A percentile compares a stretch with the other conserved stretches of the same genome.
Conservation (phyloP, 768 basidiomycete genomes). For the Russula vinacea region DNA sequence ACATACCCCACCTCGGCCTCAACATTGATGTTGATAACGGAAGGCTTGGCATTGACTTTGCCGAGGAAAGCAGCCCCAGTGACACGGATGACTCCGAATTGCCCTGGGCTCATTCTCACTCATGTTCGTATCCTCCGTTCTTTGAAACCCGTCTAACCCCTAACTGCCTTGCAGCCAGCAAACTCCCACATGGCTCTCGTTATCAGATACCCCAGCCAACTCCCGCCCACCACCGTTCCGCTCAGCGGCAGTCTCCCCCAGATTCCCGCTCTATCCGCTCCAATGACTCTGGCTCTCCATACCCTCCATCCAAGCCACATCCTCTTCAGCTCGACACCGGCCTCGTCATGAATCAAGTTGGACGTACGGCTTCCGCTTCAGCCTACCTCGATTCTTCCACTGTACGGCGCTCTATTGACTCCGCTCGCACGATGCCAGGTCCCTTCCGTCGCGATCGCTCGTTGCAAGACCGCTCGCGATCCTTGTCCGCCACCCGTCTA, state of each 20-base stretch:
- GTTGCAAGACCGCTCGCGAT: slow-evolving; percentile 69
- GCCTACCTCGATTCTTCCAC: slow-evolving; percentile 37
- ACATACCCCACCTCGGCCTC: slow-evolving; percentile 42
- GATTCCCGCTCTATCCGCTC: slow-evolving; percentile 44
- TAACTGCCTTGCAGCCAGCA: slow-evolving; percentile 13
- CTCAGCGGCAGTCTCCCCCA: slow-evolving; percentile 28
- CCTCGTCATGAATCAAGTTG: slow-evolving; percentile 34
- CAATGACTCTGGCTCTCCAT: slow-evolving; percentile 37
- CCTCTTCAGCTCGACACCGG: slow-evolving; percentile 61
- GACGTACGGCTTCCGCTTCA: slow-evolving; percentile 38
- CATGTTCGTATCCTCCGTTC: slow-evolving; percentile 24
- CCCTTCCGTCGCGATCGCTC: slow-evolving; percentile 58
- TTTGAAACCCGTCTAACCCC: not conserved
- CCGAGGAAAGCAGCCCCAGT: slow-evolving; percentile 37
- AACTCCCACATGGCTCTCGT: slow-evolving; percentile 16
- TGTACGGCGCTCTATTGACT: slow-evolving; percentile 65
- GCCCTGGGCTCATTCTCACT: slow-evolving; percentile 44
- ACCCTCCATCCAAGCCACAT: slow-evolving; percentile 40
- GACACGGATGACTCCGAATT: slow-evolving; percentile 55
- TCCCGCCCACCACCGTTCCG: slow-evolving; percentile 29
- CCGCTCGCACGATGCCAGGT: slow-evolving; percentile 57
- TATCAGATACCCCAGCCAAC: slow-evolving; percentile 14
- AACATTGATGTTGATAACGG: slow-evolving; percentile 56
- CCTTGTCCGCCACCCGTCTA: slow-evolving; percentile 62
- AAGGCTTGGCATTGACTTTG: slow-evolving; percentile 57